Evolutionary conservation across 1,139 yeast species (phyloP), one percentile per base, ranked within the genome.

Genomic region (Scheffersomyces quercinus): DNA sequence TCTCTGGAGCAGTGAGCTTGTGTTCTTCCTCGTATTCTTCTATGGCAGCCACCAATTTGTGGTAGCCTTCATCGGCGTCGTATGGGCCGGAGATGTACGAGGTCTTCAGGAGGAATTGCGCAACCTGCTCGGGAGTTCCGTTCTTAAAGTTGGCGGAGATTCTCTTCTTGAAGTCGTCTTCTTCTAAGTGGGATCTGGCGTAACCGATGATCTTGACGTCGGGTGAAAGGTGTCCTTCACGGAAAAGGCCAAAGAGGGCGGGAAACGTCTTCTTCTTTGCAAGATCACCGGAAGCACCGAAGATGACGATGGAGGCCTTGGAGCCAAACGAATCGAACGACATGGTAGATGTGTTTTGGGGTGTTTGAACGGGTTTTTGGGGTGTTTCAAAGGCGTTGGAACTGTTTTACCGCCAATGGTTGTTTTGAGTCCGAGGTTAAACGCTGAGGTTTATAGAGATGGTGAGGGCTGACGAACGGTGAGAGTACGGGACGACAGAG

Each of bases 231-330:
- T 82, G 83, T 35, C 95, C 96, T 64, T 90, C 91, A 55, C 95
- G 79, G 59, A 52, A 73, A 43, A 79, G 72, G 6, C 93, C 95
- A 59, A 85, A 86, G 35, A 86, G 70, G 3, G 91, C 90, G 8
- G 91, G 91, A 67, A 82, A 84, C 3, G 98, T 93, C 75, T 93
- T 93, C 83, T 93, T 93, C 72, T 90, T 90, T 42, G 99, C 98
- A 54, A 93, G 76, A 65, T 93, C 98, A 40, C 99, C 99, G 34
- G 96, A 88, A 41, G 99, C 99, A 40, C 99, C 98, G 56, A 91
- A 87, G 29, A 93, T 96, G 35, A 86, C 88, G 59, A 93, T 79
- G 39, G 84, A 75, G 29, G 87, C 83, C 67, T 85, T 71, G 55
- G 83, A 79, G 51, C 79, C 82, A 61, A 83, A 83, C 10, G 60